Evolutionary conservation across 2,329 filamentous ascomycete species (phyloP).

Genomic region (Neopestalotiopsis rosae): DNA sequence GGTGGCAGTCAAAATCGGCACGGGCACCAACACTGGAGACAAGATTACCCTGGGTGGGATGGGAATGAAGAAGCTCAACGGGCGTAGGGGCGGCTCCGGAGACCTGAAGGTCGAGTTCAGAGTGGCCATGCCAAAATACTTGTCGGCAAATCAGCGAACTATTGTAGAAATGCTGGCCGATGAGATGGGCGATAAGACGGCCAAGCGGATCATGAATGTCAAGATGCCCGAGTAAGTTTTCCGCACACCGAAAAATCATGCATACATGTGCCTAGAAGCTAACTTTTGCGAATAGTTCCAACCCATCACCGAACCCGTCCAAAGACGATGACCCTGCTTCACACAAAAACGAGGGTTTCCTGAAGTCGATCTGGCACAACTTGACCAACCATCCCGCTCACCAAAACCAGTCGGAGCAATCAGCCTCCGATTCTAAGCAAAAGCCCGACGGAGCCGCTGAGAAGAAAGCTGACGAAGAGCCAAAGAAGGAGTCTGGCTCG

Average conservation of each 20-base stretch:
- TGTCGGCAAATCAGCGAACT: conserved; percentile 88
- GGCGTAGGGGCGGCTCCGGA: conserved; percentile 70
- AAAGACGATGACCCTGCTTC: conserved; percentile 44
- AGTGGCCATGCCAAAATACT: conserved; percentile 92
- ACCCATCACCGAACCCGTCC: conserved; percentile 23
- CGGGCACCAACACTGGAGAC: conserved; percentile 91
- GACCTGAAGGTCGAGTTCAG: conserved; percentile 95
- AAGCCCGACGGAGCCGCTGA: conserved; percentile 27
- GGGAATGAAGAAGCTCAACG: conserved; percentile 88
- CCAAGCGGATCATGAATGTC: conserved; percentile 91
- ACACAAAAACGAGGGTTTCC: conserved; percentile 85
- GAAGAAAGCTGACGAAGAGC: conserved; percentile 29
- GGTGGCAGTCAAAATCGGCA: conserved; percentile 88
- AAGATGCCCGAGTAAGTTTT: conserved; percentile 55
- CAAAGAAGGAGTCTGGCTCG: conserved; percentile 33
- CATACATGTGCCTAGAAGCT: not conserved
- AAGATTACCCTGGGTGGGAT: conserved; percentile 86
- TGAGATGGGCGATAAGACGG: conserved; percentile 91
- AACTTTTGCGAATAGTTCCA: conserved; percentile 21
- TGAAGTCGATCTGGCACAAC: conserved; percentile 93
- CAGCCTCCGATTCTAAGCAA: conserved; percentile 28
- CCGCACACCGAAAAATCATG: not conserved
- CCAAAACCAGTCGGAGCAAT: conserved; percentile 41
- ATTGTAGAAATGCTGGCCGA: conserved; percentile 96
- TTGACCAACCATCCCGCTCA: conserved; percentile 77